phyloP scores from a whole-genome alignment of 1,284 basidiomycete genomes.

The Bondarzewia mesenterica region DNA sequence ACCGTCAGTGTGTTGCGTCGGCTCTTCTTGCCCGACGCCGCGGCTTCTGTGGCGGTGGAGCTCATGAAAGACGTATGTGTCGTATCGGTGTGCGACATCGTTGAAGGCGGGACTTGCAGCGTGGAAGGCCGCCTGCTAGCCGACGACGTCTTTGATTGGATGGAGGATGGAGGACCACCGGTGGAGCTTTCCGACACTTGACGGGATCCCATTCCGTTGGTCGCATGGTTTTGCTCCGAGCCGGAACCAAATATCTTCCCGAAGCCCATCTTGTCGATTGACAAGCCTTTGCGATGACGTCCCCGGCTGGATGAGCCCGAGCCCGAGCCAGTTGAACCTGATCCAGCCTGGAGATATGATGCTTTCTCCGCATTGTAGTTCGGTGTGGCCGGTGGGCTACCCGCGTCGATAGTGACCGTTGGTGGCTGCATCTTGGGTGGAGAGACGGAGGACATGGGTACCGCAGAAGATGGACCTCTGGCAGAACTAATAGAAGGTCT shows the following conservation, averaged over 20 bases:
- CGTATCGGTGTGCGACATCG: conserved; percentile 12
- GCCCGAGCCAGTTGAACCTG: conserved; percentile 16
- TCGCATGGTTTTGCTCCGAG: conserved; percentile 9
- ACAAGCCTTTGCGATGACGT: conserved; percentile 53
- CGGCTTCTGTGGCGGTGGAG: background rate
- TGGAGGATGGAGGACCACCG: conserved; percentile 4
- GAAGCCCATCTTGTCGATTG: conserved; percentile 70
- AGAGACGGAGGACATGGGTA: conserved; percentile 5
- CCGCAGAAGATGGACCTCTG: conserved; percentile 9
- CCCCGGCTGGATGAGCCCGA: conserved; percentile 31
- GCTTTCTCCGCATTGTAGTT: conserved; percentile 6
- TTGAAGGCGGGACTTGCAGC: conserved; percentile 22
- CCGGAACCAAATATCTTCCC: conserved; percentile 47
- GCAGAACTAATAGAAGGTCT: conserved; percentile 22
- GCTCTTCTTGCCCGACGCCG: conserved; percentile 49
- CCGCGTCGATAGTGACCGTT: conserved; percentile 36
- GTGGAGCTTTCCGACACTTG: conserved; percentile 33
- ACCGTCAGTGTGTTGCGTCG: conserved; percentile 75
- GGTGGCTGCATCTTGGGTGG: conserved; percentile 18
- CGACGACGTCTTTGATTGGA: conserved; percentile 13
- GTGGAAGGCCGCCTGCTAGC: conserved; percentile 25
- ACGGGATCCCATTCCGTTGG: conserved; percentile 27
- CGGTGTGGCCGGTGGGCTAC: conserved; percentile 38
- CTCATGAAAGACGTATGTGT: background rate
- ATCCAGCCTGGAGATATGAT: conserved; percentile 1